Base-by-base conservation (phyloP, 2,329 filamentous ascomycete species). In the Paecilomyces niveus region DNA sequence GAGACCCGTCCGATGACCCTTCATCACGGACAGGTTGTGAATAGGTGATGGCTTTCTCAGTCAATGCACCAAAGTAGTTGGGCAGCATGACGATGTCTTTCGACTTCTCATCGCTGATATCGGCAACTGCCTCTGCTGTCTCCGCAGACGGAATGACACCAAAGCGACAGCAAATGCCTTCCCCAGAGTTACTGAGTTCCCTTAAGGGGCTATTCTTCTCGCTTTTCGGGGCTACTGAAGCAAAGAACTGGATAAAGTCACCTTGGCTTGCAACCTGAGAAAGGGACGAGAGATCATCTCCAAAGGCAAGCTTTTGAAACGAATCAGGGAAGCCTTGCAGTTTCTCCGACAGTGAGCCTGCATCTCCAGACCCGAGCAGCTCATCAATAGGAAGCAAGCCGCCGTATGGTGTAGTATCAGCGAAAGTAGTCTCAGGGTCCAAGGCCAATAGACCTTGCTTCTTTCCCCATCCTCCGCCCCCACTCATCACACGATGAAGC, bases 381-480 rank as follows among this genome's bases (percentile, higher is more conserved):
- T 64, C 56, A 54, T 67, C 60, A 9, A 75, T 55, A 21, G 58
- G 26, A 15, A 63, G 45, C 15, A 70, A 56, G 9, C 60, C 58
- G 7, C 62, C 54, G n/a, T 49, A 56, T 10, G 58, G 59, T 31
- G 54, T 22, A 55, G 63, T 59, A 33, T 62, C 65, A 2, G 60
- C 39, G 52, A 75, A 74, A 52, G 65, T 67, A 45, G 68, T 66
- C 58, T 77, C 75, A 9, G 74, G 74, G 58, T 77, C 75, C 4
- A 77, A 59, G 1, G 75, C 77, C 21, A 77, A 67, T 9, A 77
- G 68, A 2, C 75, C 75, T 56, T 75, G 73, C 61, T 77, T 77
- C 63, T 77, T 77, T n/a, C 75, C 75, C 75, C 75, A 77, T 59
- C 75, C 75, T 49, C 75, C 75, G 35, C 75, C 75, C 15, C 75